Evolutionary conservation across 2,329 filamentous ascomycete genomes (phyloP).

Genomic region (Clonostachys chloroleuca): DNA sequence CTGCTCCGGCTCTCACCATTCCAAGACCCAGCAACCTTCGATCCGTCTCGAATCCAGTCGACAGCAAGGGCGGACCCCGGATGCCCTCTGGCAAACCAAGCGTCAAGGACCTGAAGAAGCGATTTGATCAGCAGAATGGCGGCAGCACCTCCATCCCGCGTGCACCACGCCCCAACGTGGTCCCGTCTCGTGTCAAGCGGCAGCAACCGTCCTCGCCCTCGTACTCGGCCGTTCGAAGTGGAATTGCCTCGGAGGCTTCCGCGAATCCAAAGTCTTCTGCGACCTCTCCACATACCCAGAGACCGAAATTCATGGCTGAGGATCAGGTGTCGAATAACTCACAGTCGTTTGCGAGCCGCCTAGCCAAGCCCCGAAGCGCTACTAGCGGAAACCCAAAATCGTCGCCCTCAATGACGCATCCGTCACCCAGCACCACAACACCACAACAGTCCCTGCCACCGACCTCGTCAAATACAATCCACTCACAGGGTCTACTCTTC

Average conservation of each 20-base stretch:
- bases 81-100: slow-evolving; percentile 49
- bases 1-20: slow-evolving; percentile 29
- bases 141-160: slow-evolving; percentile 19
- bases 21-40: slow-evolving; percentile 36
- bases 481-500: slow-evolving; percentile 58
- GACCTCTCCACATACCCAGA: slow-evolving; percentile 29
- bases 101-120: slow-evolving; percentile 75
- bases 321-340: slow-evolving; percentile 48
- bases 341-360: slow-evolving; percentile 56
- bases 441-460: slow-evolving; percentile 9
- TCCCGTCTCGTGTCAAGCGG: too few relatives aligned
- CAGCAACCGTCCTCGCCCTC: slow-evolving; percentile 18
- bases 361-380: slow-evolving; percentile 43
- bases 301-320: slow-evolving; percentile 41
- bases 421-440: slow-evolving; percentile 1
- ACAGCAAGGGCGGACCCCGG: slow-evolving; percentile 29
- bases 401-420: slow-evolving; percentile 24
- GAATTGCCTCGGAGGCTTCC: background rate
- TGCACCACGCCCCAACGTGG: slow-evolving; percentile 16
- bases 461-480: slow-evolving; percentile 23
- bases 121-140: slow-evolving; percentile 62
- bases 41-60: slow-evolving; percentile 52
- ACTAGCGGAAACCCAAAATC: slow-evolving; percentile 7
- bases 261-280: slow-evolving; percentile 5
- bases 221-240: slow-evolving; percentile 13